Evolutionary conservation across 176 grass and related monocot genomes (phyloP), one percentile per base, ranked within the genome.

Genomic region (Eleusine coracana): DNA sequence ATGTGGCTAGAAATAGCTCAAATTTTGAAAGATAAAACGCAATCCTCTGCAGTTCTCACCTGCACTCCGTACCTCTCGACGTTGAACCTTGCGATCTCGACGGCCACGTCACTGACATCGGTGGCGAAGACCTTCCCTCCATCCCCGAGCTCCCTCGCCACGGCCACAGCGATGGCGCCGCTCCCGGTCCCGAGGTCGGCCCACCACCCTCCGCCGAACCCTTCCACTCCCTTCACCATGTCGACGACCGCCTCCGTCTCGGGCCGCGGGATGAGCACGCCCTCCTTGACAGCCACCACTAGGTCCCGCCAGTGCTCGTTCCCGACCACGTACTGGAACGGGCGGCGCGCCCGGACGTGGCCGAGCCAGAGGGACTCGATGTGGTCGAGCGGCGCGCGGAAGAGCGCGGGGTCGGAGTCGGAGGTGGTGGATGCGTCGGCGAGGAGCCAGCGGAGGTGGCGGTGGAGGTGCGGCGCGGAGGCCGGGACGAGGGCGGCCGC

Each of bases 271-370:
- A 98, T 90, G 87, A 98, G 78, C 73, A 95, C 96, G 25, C 96
- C 90, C 31, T 95, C 96, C 28, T 72, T 12, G 10, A 98, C 92
- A 0, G 84, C 84, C 31, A 98, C 75, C 40, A 98, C 90, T 63
- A 98, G 54, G 70, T 86, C 96, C 55, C 88, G 83, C 96, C 96
- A 98, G 79, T 98, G 96, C 90, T 98, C 92, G 76, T 91, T 95
- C 71, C 96, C 92, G 0, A 98, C 92, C 38, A 98, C 84, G 85
- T 98, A 98, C 89, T 98, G 96, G 75, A 98, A 84, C 51, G 92
- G 92, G n/a, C 78, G 78, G 21, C 89, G 71, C 44, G 56, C n/a
- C 49, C 85, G 40, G 1, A 98, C 80, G 80, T 94, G 89, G 8
- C 80, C 42, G 0, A 1, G 52, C 92, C 96, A 98, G 6, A 95